Evolutionary conservation across 2,329 filamentous ascomycete genomes (phyloP).

Genomic region (Chalara sp.): DNA sequence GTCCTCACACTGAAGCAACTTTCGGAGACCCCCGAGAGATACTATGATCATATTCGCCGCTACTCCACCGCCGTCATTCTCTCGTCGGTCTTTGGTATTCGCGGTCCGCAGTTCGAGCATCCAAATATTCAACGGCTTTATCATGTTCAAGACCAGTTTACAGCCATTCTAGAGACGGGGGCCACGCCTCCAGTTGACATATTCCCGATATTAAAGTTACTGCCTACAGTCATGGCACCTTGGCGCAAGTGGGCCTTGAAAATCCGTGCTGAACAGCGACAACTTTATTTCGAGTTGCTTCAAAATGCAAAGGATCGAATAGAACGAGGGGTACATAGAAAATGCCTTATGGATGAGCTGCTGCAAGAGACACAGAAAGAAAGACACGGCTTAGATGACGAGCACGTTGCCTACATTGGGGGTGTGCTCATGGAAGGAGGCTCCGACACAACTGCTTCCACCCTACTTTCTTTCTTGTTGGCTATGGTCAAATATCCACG

Average conservation of each 20-base stretch:
- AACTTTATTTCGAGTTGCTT: neutral
- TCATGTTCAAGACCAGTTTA: neutral
- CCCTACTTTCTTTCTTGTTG: constrained; percentile 21
- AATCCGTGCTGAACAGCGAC: too few species aligned
- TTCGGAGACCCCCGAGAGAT: constrained; percentile 23
- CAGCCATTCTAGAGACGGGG: neutral
- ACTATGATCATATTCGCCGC: constrained; percentile 24
- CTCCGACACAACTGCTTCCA: constrained; percentile 30
- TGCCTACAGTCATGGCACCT: neutral
- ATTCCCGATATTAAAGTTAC: neutral
- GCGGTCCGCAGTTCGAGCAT: neutral
- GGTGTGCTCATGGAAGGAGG: constrained; percentile 31
- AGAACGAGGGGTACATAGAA: neutral
- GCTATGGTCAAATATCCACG: constrained; percentile 15
- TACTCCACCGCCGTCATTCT: neutral
- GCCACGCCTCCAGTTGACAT: neutral
- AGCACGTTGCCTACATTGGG: constrained; percentile 25
- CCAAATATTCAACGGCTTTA: neutral
- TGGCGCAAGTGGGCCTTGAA: neutral
- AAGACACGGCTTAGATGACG: constrained; percentile 11
- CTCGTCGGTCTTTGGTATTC: neutral
- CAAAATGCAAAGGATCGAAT: neutral
- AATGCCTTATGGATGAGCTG: neutral
- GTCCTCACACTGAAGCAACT: constrained; percentile 25
- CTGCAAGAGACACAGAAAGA: constrained; percentile 3